These are phyloP conservation scores for Curvularia spicifera DNA, from an alignment of 2,329 filamentous ascomycete species.

Conservation along the genomic window DNA sequence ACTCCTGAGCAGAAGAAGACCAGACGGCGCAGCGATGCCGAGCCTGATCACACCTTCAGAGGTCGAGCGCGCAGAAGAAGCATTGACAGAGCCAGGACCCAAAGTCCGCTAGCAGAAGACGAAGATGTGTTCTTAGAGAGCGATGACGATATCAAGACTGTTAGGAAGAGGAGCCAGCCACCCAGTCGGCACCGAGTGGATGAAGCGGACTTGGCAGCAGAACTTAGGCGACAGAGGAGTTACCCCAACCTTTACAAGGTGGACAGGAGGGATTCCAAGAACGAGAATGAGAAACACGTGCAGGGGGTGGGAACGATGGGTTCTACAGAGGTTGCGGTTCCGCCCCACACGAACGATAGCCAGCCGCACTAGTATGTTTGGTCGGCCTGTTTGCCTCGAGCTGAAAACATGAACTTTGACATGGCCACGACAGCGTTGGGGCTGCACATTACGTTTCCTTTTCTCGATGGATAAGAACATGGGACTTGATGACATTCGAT, in stretches of 20 bases:
- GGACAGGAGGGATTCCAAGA: slow-evolving; percentile 29
- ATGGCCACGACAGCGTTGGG: background rate
- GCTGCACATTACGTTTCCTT: background rate
- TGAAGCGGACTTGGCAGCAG: slow-evolving; percentile 22
- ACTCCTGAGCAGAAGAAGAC: slow-evolving; percentile 31
- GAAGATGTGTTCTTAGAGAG: slow-evolving; percentile 29
- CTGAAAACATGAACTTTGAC: background rate
- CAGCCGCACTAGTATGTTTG: slow-evolving; percentile 3
- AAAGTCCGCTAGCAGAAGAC: slow-evolving; percentile 33
- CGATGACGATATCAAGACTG: slow-evolving; percentile 34
- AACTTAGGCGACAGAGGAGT: slow-evolving; percentile 49
- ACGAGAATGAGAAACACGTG: slow-evolving; percentile 3
- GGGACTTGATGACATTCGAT: background rate
- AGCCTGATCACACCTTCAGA: slow-evolving; percentile 45
- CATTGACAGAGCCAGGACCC: slow-evolving; percentile 25
- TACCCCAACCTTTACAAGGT: slow-evolving; percentile 42
- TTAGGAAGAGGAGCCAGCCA: slow-evolving; percentile 45
- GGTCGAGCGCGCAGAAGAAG: slow-evolving; percentile 41
- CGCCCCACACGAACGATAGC: background rate
- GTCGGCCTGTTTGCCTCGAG: slow-evolving; percentile 3
- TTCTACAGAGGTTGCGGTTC: slow-evolving; percentile 1
- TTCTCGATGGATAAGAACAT: background rate
- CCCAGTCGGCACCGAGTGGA: slow-evolving; percentile 42
- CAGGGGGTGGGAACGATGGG: background rate
- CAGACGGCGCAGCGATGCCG: slow-evolving; percentile 44